Evolutionary conservation across 1,139 yeast species (phyloP).

Genomic region (Hyphopichia burtonii): DNA sequence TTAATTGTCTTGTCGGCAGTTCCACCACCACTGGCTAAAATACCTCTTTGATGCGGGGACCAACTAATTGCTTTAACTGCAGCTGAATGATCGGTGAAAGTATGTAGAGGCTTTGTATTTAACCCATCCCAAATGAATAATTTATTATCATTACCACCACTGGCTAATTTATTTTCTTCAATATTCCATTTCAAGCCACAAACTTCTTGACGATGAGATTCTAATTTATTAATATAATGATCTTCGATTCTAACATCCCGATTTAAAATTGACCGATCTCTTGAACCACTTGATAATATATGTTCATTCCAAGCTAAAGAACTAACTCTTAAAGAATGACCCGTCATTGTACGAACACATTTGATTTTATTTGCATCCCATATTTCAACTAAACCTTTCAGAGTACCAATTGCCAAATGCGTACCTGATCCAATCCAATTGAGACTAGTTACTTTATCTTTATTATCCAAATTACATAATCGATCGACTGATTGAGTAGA

Average conservation of each 20-base stretch:
- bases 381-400: slow-evolving; percentile 82
- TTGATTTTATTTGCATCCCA: slow-evolving; percentile 92
- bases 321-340: slow-evolving; percentile 82
- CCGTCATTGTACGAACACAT: slow-evolving; percentile 87
- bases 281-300: slow-evolving; percentile 79
- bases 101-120: slow-evolving; percentile 65
- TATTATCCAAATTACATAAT: slow-evolving; percentile 62
- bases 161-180: slow-evolving; percentile 82
- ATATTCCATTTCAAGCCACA: slow-evolving; percentile 95
- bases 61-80: slow-evolving; percentile 97
- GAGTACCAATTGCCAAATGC: slow-evolving; percentile 90
- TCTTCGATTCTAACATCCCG: slow-evolving; percentile 89
- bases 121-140: slow-evolving; percentile 87
- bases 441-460: slow-evolving; percentile 74
- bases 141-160: slow-evolving; percentile 93
- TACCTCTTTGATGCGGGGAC: slow-evolving; percentile 96
- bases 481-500: slow-evolving; percentile 80
- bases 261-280: slow-evolving; percentile 82
- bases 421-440: slow-evolving; percentile 96
- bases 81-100: slow-evolving; percentile 81
- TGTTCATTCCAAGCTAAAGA: slow-evolving; percentile 95
- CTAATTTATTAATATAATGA: slow-evolving; percentile 71
- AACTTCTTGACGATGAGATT: slow-evolving; percentile 86
- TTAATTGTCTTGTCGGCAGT: slow-evolving; percentile 90
- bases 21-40: slow-evolving; percentile 95